Evolutionary conservation across 2,329 filamentous ascomycete species (phyloP), one percentile per base, ranked within the genome.

Genomic region (Pyrenochaeta sp.): DNA sequence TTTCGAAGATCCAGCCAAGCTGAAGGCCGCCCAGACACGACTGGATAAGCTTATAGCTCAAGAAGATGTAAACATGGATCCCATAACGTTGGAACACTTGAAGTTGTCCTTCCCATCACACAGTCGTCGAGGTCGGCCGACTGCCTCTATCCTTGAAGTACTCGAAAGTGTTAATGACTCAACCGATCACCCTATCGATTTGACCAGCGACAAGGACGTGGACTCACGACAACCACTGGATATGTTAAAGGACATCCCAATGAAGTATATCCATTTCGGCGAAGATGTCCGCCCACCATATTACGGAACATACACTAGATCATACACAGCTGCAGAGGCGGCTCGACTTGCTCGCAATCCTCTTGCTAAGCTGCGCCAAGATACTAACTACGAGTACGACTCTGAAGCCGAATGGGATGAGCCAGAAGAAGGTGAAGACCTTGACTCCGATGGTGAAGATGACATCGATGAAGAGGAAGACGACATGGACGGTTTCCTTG

Each of bases 401-500:
- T 94, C 91, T 2, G 91, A 96, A 74, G 91, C 58, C 74, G 92
- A 95, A 85, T 96, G 91, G 91, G 83, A 90, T 70, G 90, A 93
- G 71, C 88, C 90, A 34, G 80, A 93, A 85, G 81, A 93, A 56
- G 86, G 86, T 36, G 89, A 90, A 67, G 88, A 91, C 56, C 77
- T 90, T 2, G 80, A 85, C 48, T 86, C 85, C 2, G 88, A 90
- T 57, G 86, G 86, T 30, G 88, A 90, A 54, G 88, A 90, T 5
- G 84, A 87, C 50, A 86, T 89, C 9, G 90, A 90, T 27, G 88
- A 90, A 49, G 84, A 91, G 10, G 90, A 91, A 15, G 90, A 91
- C 61, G 93, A 96, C 58, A 90, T 97, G 88, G 91, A 92, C 3
- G 93, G 88, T 19, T 97, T 97, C 71, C 82, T 97, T 1, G 93